Percentiles rank a stretch among this genome's conserved stretches.
Conservation (phyloP, 441 rosid genomes). For the Pelargonium citronellum region DNA sequence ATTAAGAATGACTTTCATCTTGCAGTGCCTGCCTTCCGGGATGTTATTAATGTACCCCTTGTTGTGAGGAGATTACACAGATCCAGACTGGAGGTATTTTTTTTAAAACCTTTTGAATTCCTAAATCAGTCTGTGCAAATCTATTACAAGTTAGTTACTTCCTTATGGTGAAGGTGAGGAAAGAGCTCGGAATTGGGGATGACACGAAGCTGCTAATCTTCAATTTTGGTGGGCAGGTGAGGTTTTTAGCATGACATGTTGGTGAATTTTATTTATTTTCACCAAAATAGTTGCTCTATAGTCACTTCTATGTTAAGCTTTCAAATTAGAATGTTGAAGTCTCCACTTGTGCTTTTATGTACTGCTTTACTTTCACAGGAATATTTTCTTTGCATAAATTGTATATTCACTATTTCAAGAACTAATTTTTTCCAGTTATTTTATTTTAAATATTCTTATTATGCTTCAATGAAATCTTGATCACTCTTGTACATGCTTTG, state of each 20-base stretch:
- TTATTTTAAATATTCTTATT: constrained; percentile 1
- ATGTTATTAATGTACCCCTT: constrained; percentile 88
- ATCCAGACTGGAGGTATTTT: constrained; percentile 75
- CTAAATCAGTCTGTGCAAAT: constrained; percentile 2
- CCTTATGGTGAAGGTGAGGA: constrained; percentile 52
- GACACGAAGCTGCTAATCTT: constrained; percentile 87
- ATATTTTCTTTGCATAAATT: background rate
- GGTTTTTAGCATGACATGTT: constrained; percentile 3
- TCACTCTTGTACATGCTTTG: constrained; percentile 16
- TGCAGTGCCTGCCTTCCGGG: constrained; percentile 99
- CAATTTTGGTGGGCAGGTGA: constrained; percentile 98
- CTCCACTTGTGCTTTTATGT: background rate
- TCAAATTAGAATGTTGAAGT: background rate
- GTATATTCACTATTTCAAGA: background rate
- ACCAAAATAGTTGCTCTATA: background rate
- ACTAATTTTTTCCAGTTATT: background rate
- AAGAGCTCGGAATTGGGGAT: constrained; percentile 77
- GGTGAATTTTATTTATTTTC: background rate
- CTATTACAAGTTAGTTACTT: constrained; percentile 9
- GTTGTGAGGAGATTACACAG: constrained; percentile 96
- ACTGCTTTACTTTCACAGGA: background rate
- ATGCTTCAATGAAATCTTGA: background rate
- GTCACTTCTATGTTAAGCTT: background rate
- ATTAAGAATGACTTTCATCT: constrained; percentile 6
- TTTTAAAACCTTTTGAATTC: background rate